Evolutionary conservation across 805 yeast species (phyloP).

Genomic region (Priceomyces carsonii): DNA sequence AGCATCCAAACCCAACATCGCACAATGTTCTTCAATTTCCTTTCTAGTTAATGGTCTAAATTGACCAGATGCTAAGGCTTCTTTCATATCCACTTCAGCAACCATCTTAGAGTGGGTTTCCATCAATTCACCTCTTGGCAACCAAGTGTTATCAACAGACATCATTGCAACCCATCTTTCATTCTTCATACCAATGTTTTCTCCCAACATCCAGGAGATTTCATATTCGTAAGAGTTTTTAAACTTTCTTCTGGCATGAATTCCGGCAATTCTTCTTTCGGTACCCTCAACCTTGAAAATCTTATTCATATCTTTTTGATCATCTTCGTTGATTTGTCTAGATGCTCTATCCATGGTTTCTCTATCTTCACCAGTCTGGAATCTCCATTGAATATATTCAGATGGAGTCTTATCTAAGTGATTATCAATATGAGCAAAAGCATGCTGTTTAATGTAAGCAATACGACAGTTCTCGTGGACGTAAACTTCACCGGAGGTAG

Average conservation of each 20-base stretch:
- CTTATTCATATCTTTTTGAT: constrained; percentile 98
- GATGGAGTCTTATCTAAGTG: constrained; percentile 99
- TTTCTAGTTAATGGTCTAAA: constrained; percentile 99
- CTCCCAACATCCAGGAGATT: constrained; percentile 97
- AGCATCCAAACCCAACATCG: constrained; percentile 97
- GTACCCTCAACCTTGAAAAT: constrained; percentile 99
- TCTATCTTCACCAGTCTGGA: constrained; percentile 99
- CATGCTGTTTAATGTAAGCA: constrained; percentile 99
- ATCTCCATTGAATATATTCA: constrained; percentile 99
- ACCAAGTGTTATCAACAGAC: constrained; percentile 99
- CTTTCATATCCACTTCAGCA: constrained; percentile 99
- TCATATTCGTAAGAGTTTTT: constrained; percentile 99
- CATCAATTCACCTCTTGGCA: constrained; percentile 94
- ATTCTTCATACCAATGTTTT: constrained; percentile 96
- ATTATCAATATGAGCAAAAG: constrained; percentile 98
- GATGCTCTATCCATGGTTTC: constrained; percentile 99
- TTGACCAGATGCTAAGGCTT: constrained; percentile 99
- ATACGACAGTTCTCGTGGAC: constrained; percentile 99
- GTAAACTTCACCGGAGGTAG: constrained; percentile 98
- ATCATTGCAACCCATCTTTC: constrained; percentile 99
- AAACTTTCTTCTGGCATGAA: constrained; percentile 98
- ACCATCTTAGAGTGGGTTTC: constrained; percentile 95
- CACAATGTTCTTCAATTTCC: constrained; percentile 99
- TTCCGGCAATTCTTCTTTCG: constrained; percentile 94
- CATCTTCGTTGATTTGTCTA: constrained; percentile 95